Base-by-base conservation (phyloP, 352 stramenopile species). In the Aphanomyces astaci region DNA sequence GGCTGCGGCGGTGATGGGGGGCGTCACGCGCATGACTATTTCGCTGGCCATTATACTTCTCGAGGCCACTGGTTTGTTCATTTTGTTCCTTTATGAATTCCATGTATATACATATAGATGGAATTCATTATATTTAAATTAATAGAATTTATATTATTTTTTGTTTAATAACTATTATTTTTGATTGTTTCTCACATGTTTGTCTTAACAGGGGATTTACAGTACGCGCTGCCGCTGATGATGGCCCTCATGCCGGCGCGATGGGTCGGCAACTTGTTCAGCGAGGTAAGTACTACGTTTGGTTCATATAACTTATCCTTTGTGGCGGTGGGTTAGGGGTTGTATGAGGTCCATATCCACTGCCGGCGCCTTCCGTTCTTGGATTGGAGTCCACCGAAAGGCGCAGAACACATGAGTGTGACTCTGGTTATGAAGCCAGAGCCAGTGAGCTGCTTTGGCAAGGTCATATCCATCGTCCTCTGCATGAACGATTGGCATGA, bases 261-360 rank as follows among this genome's bases (percentile, higher is more conserved):
- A 32, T 94, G 90, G 66, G 90, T 90, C 24, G 92, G 91, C 24
- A 96, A 97, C 76, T 70, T 95, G 9, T 95, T 97, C 72, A 97
- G 62, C 33, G 22, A 46, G 22, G 62, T 68, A 56, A 9, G n/a
- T n/a, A n/a, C n/a, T n/a, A n/a, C n/a, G n/a, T 9, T 24, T 62
- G 11, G 24, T 17, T n/a, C 19, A 4, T n/a, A 3, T 40, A 33
- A 1, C 30, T 55, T 19, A 10, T 7, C 59, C 11, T 43, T 63
- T 53, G 43, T 13, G 13, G 13, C 15, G 9, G 32, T 33, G 4
- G 30, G 94, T 59, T 81, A 97, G 71, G 88, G 87, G 19, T 75
- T 98, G 10, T 98, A 98, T 73, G 90, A 98, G 72, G 92, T 94
- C 60, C 87, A 97, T 55, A 97, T 97, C 71, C 77, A 90, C 55